Percentiles rank a stretch among this genome's conserved stretches.
Conservation (phyloP, 768 basidiomycete genomes). For the Tulasnella sp. region DNA sequence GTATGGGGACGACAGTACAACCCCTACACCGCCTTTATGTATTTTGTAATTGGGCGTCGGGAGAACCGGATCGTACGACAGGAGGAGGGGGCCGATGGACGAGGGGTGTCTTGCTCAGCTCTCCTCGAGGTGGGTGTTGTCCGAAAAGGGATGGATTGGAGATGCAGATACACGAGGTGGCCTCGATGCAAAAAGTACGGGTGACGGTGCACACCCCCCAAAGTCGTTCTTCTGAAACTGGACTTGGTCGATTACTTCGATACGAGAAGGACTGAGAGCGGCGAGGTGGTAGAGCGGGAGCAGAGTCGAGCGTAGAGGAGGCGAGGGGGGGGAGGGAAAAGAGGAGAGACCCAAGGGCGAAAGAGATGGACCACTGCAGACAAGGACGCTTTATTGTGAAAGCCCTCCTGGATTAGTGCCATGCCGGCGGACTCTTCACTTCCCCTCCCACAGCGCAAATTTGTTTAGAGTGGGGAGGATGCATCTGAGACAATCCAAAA, state of each 20-base stretch:
- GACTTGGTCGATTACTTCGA: not conserved
- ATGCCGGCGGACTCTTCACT: not conserved
- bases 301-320: not conserved
- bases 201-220: not conserved
- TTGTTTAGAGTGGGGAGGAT: not conserved
- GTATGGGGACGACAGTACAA: not conserved
- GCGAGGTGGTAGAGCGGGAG: not conserved
- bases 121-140: not conserved
- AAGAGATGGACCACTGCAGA: not conserved
- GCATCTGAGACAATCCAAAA: not conserved
- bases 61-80: slow-evolving; percentile 11
- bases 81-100: not conserved
- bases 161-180: not conserved
- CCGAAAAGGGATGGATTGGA: not conserved
- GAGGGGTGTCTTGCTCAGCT: slow-evolving; percentile 3
- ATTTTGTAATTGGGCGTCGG: not conserved
- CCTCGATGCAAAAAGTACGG: not conserved
- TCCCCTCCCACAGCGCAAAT: slow-evolving; percentile 8
- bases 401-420: not conserved
- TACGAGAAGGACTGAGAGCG: not conserved
- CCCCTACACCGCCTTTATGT: slow-evolving; percentile 9
- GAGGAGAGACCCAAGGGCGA: not conserved
- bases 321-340: not conserved
- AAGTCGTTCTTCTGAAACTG: not conserved
- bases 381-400: not conserved